These are phyloP conservation scores for Polygonum aviculare DNA, from an alignment of 148 eudicot genomes.

Conservation along the genomic window DNA sequence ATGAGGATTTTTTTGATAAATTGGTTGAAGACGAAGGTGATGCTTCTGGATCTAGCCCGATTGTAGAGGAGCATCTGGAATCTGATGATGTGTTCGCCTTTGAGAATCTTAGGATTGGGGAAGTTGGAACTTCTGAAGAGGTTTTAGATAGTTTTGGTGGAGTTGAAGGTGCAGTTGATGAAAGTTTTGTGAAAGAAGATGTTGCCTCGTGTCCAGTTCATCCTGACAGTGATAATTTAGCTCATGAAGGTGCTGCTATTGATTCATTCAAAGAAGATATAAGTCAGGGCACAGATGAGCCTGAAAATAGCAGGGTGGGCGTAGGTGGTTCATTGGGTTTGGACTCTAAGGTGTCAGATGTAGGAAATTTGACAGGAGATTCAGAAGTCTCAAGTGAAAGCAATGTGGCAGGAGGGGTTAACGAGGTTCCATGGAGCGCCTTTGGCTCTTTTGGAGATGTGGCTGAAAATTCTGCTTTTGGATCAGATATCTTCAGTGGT, in stretches of 20 bases:
- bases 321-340: slow-evolving; percentile 18
- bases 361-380: slow-evolving; percentile 5
- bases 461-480: slow-evolving; percentile 23
- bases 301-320: slow-evolving; percentile 11
- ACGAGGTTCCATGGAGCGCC: slow-evolving; percentile 72
- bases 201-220: neutral
- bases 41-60: slow-evolving; percentile 18
- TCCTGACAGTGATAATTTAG: slow-evolving; percentile 10
- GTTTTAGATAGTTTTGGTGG: slow-evolving; percentile 21
- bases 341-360: neutral
- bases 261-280: slow-evolving; percentile 23
- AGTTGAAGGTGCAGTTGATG: neutral
- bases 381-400: neutral
- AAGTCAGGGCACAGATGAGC: slow-evolving; percentile 23
- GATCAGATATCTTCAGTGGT: slow-evolving; percentile 56
- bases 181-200: slow-evolving; percentile 19
- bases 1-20: slow-evolving; percentile 82
- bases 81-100: slow-evolving; percentile 37
- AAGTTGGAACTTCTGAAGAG: slow-evolving; percentile 6
- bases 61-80: slow-evolving; percentile 25
- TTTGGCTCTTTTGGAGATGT: slow-evolving; percentile 27
- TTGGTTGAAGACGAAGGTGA: slow-evolving; percentile 62
- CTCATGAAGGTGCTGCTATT: slow-evolving; percentile 13
- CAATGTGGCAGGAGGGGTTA: slow-evolving; percentile 33
- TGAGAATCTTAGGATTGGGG: slow-evolving; percentile 33